Base-by-base conservation (phyloP, 768 basidiomycete genomes). In the Holtermannia corniformis region DNA sequence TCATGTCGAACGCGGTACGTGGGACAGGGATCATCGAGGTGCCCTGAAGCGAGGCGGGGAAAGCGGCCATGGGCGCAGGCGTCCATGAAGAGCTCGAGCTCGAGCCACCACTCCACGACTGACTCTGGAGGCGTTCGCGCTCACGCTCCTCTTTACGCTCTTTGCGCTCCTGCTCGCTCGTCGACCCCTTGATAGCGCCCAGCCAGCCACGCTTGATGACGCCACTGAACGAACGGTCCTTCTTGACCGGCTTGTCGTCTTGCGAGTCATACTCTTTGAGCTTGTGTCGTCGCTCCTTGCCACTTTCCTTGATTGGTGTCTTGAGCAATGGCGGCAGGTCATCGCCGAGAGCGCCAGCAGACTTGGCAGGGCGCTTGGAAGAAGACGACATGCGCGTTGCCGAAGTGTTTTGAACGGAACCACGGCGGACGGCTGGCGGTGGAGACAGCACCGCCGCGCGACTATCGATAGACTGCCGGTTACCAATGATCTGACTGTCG, bases 171-270 rank as follows among this genome's bases (percentile, higher is more conserved):
- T 68, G 67, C 22, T 67, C 65, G 23, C 22, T 41, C 2, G 45
- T 27, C 3, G 52, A 42, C 3, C 42, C 44, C 27, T 62, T 66
- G 42, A 68, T 54, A 2, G 59, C 56, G 22, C 57, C 55, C 22
- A 61, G 52, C 48, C 66, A 51, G 5, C 60, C 64, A 16, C 65
- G 52, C 55, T 69, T 72, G 47, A 72, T 59, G 25, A 61, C 63
- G 26, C 61, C 56, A 7, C 65, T 64, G 12, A 70, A 46, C 3
- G 44, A 40, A 28, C 57, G 52, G 26, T 64, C 59, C 44, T 60
- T 62, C 55, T 66, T 64, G 21, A 52, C 56, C 41, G 59, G n/a
- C n/a, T n/a, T n/a, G n/a, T n/a, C 57, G 14, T 51, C 55, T 32
- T 54, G 51, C 12, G 26, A 28, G 25, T 46, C 32, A 37, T 7